These are phyloP conservation scores for Teratosphaeria zuluensis DNA, from an alignment of 2,329 filamentous ascomycete species.

Conservation along the genomic window DNA sequence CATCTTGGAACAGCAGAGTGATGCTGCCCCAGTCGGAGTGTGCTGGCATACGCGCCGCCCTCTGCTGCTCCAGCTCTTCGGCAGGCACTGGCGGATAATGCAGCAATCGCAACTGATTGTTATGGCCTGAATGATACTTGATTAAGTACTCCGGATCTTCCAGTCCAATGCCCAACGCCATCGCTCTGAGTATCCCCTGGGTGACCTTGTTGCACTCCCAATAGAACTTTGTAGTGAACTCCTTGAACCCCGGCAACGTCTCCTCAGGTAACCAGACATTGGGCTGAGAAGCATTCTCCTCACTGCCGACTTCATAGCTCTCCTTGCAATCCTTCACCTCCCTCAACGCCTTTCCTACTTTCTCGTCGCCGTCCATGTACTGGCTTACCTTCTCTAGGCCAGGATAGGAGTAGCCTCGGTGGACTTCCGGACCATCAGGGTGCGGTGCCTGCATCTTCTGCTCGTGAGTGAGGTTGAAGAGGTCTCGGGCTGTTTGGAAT, in stretches of 20 bases:
- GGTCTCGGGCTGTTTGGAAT: slow-evolving; percentile 22
- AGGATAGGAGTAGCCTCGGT: slow-evolving; percentile 31
- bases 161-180: slow-evolving; percentile 25
- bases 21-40: slow-evolving; percentile 34
- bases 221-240: slow-evolving; percentile 19
- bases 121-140: slow-evolving; percentile 11
- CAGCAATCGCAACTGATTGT: slow-evolving; percentile 22
- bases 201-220: slow-evolving; percentile 19
- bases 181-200: slow-evolving; percentile 17
- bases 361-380: slow-evolving; percentile 6
- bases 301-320: slow-evolving; percentile 40
- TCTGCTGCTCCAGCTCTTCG: slow-evolving; percentile 20
- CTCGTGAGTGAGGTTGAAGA: slow-evolving; percentile 28
- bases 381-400: slow-evolving; percentile 29
- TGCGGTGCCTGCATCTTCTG: slow-evolving; percentile 32
- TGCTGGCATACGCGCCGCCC: slow-evolving; percentile 29
- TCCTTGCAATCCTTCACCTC: slow-evolving; percentile 18
- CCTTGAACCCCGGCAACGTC: slow-evolving; percentile 34
- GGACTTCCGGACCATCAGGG: slow-evolving; percentile 28
- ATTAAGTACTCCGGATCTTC: slow-evolving; percentile 12
- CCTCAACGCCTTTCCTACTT: slow-evolving; percentile 5
- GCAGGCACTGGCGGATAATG: slow-evolving; percentile 30
- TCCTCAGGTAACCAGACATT: slow-evolving; percentile 42
- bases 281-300: slow-evolving; percentile 32
- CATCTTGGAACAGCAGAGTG: slow-evolving; percentile 35